Conservation (phyloP, 2,329 filamentous ascomycete genomes). For the Monosporascus cannonballus region DNA sequence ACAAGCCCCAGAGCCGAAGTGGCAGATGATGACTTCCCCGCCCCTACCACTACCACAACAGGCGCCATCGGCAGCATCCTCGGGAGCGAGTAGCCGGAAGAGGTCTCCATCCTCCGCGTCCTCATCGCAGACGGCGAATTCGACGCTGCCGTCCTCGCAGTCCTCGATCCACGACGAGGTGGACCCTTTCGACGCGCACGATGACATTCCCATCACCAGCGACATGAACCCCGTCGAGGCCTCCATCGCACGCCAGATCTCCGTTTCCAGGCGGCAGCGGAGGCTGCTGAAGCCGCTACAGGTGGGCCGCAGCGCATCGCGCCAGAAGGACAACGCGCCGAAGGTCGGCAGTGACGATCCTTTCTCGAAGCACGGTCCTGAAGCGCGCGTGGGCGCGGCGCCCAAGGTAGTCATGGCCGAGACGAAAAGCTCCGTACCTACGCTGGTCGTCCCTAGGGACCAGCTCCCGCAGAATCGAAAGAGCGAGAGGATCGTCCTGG, state of each 20-base stretch:
- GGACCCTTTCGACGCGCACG: constrained; percentile 26
- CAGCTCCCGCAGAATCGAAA: constrained; percentile 37
- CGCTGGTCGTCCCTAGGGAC: constrained; percentile 33
- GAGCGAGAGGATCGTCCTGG: constrained; percentile 49
- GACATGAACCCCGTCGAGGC: constrained; percentile 52
- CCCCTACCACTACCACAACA: constrained; percentile 12
- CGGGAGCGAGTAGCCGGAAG: constrained; percentile 23
- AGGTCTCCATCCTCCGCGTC: constrained; percentile 24
- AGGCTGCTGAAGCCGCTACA: constrained; percentile 51
- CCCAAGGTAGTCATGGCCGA: constrained; percentile 24
- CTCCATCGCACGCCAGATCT: constrained; percentile 64
- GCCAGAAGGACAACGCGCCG: constrained; percentile 12
- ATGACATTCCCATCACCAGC: neutral
- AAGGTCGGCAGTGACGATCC: neutral
- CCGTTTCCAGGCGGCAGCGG: constrained; percentile 55
- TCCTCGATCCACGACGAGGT: constrained; percentile 27
- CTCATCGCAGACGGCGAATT: constrained; percentile 27
- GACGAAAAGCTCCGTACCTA: constrained; percentile 39
- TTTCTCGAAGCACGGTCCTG: too few relatives aligned
- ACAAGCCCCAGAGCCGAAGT: constrained; percentile 35
- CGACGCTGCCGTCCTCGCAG: constrained; percentile 27
- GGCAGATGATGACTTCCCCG: constrained; percentile 42
- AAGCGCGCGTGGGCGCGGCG: constrained; percentile 5
- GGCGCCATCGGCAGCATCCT: constrained; percentile 23
- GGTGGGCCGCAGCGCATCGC: constrained; percentile 22